A percentile compares a stretch with the other conserved stretches of the same genome.
Evolutionary conservation across 768 basidiomycete genomes (phyloP).

Genomic region (Russula brevipes): DNA sequence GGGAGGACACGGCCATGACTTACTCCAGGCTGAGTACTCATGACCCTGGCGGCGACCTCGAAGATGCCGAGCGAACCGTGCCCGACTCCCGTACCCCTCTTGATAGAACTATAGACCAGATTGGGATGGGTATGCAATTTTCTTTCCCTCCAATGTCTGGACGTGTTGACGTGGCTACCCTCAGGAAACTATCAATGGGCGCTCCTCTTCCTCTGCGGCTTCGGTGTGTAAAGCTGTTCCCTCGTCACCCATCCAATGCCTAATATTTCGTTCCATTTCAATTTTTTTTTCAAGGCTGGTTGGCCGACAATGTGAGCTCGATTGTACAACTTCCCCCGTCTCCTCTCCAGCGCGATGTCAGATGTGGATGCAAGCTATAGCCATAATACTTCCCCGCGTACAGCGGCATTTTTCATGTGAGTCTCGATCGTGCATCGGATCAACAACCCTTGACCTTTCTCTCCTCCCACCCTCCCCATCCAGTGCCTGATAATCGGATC

Average conservation of each 20-base stretch:
- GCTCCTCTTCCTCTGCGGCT: slow-evolving; percentile 77
- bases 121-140: slow-evolving; percentile 68
- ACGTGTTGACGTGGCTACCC: not conserved
- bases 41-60: slow-evolving; percentile 34
- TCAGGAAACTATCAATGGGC: slow-evolving; percentile 76
- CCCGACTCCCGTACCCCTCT: slow-evolving; percentile 43
- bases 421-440: slow-evolving; percentile 24
- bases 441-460: not conserved
- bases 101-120: slow-evolving; percentile 83
- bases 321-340: slow-evolving; percentile 3
- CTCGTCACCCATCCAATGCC: not conserved
- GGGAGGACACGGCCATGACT: slow-evolving; percentile 38
- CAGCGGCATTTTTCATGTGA: slow-evolving; percentile 80
- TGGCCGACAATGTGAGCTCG: slow-evolving; percentile 78
- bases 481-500: slow-evolving; percentile 71
- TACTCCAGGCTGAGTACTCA: slow-evolving; percentile 35
- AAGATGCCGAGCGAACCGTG: slow-evolving; percentile 28
- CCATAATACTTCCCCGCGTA: slow-evolving; percentile 93
- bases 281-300: slow-evolving; percentile 57
- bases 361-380: slow-evolving; percentile 93
- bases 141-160: too few species aligned
- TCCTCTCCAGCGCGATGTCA: slow-evolving; percentile 30
- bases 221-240: slow-evolving; percentile 51
- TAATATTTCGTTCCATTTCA: not conserved
- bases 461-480: not conserved